Base-by-base conservation (phyloP, 2,329 filamentous ascomycete genomes). In the Ceratocystis lukuohia region DNA sequence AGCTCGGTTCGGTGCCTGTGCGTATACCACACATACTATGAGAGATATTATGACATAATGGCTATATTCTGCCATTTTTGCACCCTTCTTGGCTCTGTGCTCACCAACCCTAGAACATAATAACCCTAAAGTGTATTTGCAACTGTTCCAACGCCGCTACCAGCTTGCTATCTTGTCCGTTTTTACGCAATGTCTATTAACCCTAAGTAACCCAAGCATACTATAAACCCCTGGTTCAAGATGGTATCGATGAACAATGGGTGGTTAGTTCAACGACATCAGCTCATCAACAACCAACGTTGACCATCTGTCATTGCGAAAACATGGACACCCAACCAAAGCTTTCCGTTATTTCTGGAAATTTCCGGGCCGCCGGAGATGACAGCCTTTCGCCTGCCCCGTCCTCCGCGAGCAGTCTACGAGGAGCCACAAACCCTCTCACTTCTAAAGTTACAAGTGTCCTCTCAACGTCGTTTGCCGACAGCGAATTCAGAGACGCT, bases 391-490 rank as follows among this genome's bases (percentile, higher is more conserved):
- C 66, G 71, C 30, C 64, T 25, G 56, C 71, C 68, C 69, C 74
- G 28, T 70, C 73, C 1, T 70, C 74, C 30, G 74, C 74, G 61
- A 82, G 20, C 37, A 61, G 76, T 28, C 57, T 65, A 59, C 65
- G 65, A 62, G 67, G 67, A 45, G 63, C 64, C 30, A 65, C 67
- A 33, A 66, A 84, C 74, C 88, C 91, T 6, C 79, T 97, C 41
- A 86, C 89, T 6, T 88, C 87, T 68, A 91, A 94, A 73, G 84
- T 96, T 71, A 89, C 90, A 28, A 87, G 84, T 69, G 88, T 97
- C 50, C 83, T 97, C 62, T 96, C 94, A 3, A 87, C 91, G 1
- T 96, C 93, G 0, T 96, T 96, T 76, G 88, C 91, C 5, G 94
- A 97, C 75, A 82, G 89, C 4, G 93, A 96, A 70, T 96, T 97